Conservation (phyloP, 2,329 filamentous ascomycete species). For the Penicillium sp. region DNA sequence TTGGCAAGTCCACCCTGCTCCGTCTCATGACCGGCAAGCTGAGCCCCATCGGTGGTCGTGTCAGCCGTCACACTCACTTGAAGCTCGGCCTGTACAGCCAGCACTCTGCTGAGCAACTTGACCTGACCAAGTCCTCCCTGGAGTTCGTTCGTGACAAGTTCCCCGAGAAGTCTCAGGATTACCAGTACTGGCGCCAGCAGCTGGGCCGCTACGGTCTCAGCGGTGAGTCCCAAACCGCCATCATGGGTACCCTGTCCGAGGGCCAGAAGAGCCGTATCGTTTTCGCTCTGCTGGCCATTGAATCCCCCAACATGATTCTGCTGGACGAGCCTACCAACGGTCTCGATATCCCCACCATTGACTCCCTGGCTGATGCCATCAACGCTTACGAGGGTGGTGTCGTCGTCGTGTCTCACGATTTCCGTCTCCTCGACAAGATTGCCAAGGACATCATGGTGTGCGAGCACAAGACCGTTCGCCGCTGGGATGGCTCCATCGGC, state of each 20-base stretch:
- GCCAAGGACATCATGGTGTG: constrained; percentile 99
- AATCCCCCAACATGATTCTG: constrained; percentile 94
- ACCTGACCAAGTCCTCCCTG: constrained; percentile 94
- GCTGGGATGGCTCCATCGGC: constrained; percentile 87
- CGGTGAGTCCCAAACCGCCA: constrained; percentile 90
- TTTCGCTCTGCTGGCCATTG: constrained; percentile 93
- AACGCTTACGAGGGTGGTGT: constrained; percentile 96
- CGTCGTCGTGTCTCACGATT: constrained; percentile 97
- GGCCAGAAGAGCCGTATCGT: constrained; percentile 98
- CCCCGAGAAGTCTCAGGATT: constrained; percentile 84
- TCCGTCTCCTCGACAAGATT: constrained; percentile 98
- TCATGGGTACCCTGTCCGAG: constrained; percentile 97
- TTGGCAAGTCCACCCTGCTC: constrained; percentile 95
- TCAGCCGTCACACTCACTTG: constrained; percentile 94
- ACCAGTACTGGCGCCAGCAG: constrained; percentile 99
- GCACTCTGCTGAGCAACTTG: constrained; percentile 97
- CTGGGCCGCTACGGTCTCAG: constrained; percentile 92
- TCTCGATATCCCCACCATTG: constrained; percentile 97
- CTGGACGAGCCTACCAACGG: constrained; percentile 99
- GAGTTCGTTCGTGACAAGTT: constrained; percentile 99
- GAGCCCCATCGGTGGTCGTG: constrained; percentile 77
- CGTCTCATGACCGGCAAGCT: constrained; percentile 96
- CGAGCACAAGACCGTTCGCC: constrained; percentile 91
- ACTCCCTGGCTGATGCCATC: constrained; percentile 96
- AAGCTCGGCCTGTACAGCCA: constrained; percentile 98